Conservation (phyloP, 208 protist genomes). For the Porcisia hertigi region DNA sequence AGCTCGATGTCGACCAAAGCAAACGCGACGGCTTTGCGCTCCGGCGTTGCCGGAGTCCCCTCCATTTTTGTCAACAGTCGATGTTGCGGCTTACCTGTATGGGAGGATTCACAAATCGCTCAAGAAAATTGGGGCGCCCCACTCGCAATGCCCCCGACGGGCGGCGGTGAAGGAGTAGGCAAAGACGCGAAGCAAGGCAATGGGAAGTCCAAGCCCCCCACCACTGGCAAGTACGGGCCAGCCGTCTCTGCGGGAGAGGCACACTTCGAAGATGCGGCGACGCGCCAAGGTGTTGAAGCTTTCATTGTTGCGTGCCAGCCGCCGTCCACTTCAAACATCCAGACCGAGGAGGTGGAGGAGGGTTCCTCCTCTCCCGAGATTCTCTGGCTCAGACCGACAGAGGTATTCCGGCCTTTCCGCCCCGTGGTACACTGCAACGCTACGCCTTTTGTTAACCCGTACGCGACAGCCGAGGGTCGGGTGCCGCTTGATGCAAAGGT, state of each 20-base stretch:
- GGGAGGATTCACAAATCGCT: constrained; percentile 75
- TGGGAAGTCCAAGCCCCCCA: constrained; percentile 8
- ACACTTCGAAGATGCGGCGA: constrained; percentile 18
- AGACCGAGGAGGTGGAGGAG: not conserved
- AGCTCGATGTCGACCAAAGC: constrained; percentile 13
- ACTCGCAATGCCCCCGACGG: constrained; percentile 22
- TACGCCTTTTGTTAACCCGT: constrained; percentile 82
- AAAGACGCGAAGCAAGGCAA: constrained; percentile 1
- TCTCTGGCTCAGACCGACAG: constrained; percentile 68
- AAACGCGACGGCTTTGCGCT: not conserved
- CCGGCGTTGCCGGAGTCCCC: not conserved
- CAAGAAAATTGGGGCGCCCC: constrained; percentile 79
- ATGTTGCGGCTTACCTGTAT: constrained; percentile 48
- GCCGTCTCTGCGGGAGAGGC: not conserved
- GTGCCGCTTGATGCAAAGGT: constrained; percentile 37
- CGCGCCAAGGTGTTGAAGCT: constrained; percentile 6
- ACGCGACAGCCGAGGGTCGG: constrained; percentile 40
- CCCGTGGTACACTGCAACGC: constrained; percentile 87
- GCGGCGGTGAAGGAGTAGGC: constrained; percentile 2
- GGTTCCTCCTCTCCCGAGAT: constrained; percentile 18
- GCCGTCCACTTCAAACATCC: not conserved
- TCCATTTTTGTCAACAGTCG: constrained; percentile 22
- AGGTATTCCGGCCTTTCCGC: constrained; percentile 85
- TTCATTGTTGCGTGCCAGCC: constrained; percentile 12
- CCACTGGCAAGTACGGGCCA: not conserved